Percentiles rank a stretch among this genome's conserved stretches.
phyloP scores from a whole-genome alignment of 306 rosid species.

The Cicer judaicum region DNA sequence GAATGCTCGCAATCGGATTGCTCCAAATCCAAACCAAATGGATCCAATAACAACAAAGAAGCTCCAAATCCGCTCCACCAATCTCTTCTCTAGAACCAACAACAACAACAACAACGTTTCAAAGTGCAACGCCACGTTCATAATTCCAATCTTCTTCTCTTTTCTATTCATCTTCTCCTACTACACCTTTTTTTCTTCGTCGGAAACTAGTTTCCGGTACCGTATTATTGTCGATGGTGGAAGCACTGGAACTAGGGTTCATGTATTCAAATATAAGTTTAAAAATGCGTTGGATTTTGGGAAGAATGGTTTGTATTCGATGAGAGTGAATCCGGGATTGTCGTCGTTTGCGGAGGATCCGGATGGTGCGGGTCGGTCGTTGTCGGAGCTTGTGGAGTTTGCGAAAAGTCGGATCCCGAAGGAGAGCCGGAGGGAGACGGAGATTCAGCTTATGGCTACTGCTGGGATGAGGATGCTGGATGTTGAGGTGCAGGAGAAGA shows the following conservation, averaged over 20 bases:
- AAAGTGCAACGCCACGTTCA: constrained; percentile 41
- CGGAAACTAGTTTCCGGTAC: constrained; percentile 42
- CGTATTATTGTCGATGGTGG: constrained; percentile 87
- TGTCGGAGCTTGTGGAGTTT: constrained; percentile 70
- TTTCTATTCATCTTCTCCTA: constrained; percentile 48
- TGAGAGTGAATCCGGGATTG: constrained; percentile 82
- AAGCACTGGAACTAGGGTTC: constrained; percentile 86
- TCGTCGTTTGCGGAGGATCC: constrained; percentile 70
- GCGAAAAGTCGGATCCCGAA: constrained; percentile 69
- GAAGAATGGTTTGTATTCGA: constrained; percentile 57
- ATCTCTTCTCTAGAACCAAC: constrained; percentile 62
- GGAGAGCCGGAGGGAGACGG: constrained; percentile 71
- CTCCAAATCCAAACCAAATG: constrained; percentile 53
- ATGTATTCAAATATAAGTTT: constrained; percentile 59
- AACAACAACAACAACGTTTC: background rate
- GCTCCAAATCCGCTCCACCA: constrained; percentile 68
- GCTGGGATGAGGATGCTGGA: constrained; percentile 86
- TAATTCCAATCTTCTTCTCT: constrained; percentile 45
- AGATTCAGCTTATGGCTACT: constrained; percentile 91
- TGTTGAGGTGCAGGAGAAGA: constrained; percentile 54
- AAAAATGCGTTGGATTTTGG: constrained; percentile 58
- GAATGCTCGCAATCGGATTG: constrained; percentile 62
- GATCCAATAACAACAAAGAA: constrained; percentile 59
- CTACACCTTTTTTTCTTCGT: constrained; percentile 25
- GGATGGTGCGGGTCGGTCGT: constrained; percentile 62